Percentiles rank a stretch among this genome's conserved stretches.
Conservation (phyloP, 2,329 filamentous ascomycete species). For the Penicillium sp. region DNA sequence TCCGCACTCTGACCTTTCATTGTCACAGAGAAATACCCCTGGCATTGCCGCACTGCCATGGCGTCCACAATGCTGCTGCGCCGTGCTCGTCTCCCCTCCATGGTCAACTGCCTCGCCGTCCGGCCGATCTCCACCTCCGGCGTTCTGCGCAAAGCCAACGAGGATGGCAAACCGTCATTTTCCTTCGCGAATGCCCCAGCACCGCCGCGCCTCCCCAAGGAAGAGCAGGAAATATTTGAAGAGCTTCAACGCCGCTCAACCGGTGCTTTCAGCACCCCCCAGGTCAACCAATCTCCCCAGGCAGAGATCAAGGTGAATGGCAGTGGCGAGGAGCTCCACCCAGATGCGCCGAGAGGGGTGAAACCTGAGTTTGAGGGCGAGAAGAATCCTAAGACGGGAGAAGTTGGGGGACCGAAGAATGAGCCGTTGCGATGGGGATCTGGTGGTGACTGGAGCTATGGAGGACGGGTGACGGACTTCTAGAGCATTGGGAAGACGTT, state of each 20-base stretch:
- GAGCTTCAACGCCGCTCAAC: constrained; percentile 74
- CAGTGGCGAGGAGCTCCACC: constrained; percentile 64
- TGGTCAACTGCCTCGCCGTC: constrained; percentile 23
- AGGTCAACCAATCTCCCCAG: constrained; percentile 53
- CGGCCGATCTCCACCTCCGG: constrained; percentile 30
- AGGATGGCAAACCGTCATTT: constrained; percentile 30
- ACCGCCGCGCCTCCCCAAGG: constrained; percentile 81
- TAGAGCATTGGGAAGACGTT: constrained; percentile 32
- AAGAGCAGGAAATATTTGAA: constrained; percentile 89
- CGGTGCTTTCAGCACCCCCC: constrained; percentile 69
- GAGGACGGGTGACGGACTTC: constrained; percentile 93
- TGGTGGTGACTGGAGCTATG: constrained; percentile 82
- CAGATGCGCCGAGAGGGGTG: constrained; percentile 70
- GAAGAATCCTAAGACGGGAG: constrained; percentile 86
- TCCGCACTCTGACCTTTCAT: not conserved
- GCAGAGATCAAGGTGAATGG: constrained; percentile 53
- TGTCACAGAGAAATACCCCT: constrained; percentile 1
- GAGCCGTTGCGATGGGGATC: constrained; percentile 87
- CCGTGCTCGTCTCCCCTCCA: constrained; percentile 46
- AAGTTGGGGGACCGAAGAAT: constrained; percentile 95
- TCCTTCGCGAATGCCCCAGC: constrained; percentile 55
- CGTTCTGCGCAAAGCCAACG: constrained; percentile 19
- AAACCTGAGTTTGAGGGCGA: constrained; percentile 92
- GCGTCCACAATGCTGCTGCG: constrained; percentile 18
- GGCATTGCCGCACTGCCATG: constrained; percentile 17